These are phyloP conservation scores for Debaryomyces sp. DNA, from an alignment of 1,139 yeast species.

Conservation along the genomic window DNA sequence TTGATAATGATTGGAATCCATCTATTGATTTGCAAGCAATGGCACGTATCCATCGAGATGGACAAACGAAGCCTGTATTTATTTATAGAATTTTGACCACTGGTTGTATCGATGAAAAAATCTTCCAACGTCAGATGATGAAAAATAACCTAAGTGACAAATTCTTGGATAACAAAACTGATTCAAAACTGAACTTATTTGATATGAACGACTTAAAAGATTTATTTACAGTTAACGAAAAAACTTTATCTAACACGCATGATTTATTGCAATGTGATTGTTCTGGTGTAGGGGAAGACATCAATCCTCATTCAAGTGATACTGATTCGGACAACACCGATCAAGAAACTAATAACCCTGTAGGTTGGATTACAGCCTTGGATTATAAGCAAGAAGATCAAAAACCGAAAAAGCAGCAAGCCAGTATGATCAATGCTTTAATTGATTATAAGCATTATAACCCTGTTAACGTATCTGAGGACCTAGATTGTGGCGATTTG, in stretches of 20 bases:
- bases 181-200: conserved; percentile 51
- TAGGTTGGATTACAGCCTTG: conserved; percentile 57
- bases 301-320: conserved; percentile 11
- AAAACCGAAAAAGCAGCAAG: conserved; percentile 30
- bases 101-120: conserved; percentile 94
- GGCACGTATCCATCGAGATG: conserved; percentile 95
- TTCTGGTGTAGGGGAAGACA: conserved; percentile 48
- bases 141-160: conserved; percentile 79
- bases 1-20: conserved; percentile 96
- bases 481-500: conserved; percentile 12
- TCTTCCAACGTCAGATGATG: conserved; percentile 89
- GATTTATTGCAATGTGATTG: conserved; percentile 80
- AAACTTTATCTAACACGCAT: conserved; percentile 74
- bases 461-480: conserved; percentile 29
- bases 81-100: conserved; percentile 83
- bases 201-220: conserved; percentile 70
- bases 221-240: conserved; percentile 60
- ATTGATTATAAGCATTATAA: conserved; percentile 64
- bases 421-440: conserved; percentile 57
- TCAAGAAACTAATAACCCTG: conserved; percentile 10
- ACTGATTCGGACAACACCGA: conserved; percentile 19
- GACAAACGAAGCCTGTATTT: conserved; percentile 77
- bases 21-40: conserved; percentile 91
- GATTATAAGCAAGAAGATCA: conserved; percentile 43
- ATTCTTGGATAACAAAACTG: conserved; percentile 60